Evolutionary conservation across 495 filamentous ascomycete species (phyloP), one percentile per base, ranked within the genome.

Genomic region (Neurospora pannonica): DNA sequence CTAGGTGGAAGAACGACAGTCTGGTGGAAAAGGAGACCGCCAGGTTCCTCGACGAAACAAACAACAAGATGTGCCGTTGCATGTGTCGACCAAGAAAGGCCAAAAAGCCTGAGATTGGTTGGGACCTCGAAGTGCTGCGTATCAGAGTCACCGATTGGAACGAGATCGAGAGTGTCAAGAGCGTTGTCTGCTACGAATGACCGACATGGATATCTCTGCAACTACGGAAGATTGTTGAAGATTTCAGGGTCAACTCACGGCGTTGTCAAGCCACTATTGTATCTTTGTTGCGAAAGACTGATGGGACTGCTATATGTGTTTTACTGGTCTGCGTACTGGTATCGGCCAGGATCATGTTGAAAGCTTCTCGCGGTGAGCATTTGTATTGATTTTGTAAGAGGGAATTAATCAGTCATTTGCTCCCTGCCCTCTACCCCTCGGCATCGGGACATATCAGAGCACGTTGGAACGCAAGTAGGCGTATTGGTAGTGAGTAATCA

Each of bases 91-190:
- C 89, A 71, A 86, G 81, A 72, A 84, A 80, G 74, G 83, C 87
- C 7, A 78, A 71, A 17, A 82, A 80, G 69, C 74, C 75, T 13
- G 74, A 77, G 8, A 54, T 79, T 24, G 82, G 83, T 4, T 89
- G 86, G 83, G 75, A 77, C 28, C 75, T 90, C 21, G 73, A 81
- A 34, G 81, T 91, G 19, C 75, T 88, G n/a, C 83, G 80, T 39
- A 89, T 92, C 36, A 84, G 85, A 79, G 80, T 87, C 76, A 82
- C 83, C 0, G 81, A 78, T 46, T 90, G 87, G 89, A 83, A 87
- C 19, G 84, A 90, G 74, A 78, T 91, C 40, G 77, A 81, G 36
- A 84, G 74, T 74, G 75, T 76, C 4, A 84, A 76, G 74, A 70
- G 67, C n/a, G 73, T 78, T 54, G 72, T 80, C 19, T 77, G 76